A percentile compares a stretch with the other conserved stretches of the same genome.
Evolutionary conservation across 306 rosid species (phyloP).

Genomic region (Clitoria ternatea): DNA sequence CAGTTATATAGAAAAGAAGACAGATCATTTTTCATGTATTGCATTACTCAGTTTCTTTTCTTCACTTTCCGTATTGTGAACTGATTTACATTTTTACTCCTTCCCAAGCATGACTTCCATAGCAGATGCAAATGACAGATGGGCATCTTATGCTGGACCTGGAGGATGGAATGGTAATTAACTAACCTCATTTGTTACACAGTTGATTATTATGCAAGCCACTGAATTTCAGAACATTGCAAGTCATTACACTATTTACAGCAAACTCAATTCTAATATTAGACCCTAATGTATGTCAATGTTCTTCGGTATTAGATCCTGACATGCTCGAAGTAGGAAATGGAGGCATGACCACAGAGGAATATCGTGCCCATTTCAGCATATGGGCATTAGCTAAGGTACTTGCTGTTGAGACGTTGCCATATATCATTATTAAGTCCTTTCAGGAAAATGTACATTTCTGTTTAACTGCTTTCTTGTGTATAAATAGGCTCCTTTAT

Average conservation of each 20-base stretch:
- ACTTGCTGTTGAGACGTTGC: background rate
- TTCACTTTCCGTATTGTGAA: background rate
- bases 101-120: slow-evolving; percentile 43
- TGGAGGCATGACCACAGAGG: slow-evolving; percentile 52
- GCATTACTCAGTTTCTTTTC: background rate
- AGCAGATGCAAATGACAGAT: slow-evolving; percentile 58
- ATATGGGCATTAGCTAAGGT: slow-evolving; percentile 42
- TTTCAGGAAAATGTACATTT: no score
- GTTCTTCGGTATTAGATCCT: slow-evolving; percentile 39
- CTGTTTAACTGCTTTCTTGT: no score
- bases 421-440: no score
- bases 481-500: no score
- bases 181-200: background rate
- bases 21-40: background rate
- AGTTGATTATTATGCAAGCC: background rate
- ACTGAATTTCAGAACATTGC: background rate
- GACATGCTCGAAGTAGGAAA: slow-evolving; percentile 65
- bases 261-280: background rate
- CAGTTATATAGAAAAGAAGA: no score
- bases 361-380: slow-evolving; percentile 52
- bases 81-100: background rate
- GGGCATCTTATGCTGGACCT: slow-evolving; percentile 67
- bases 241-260: no score
- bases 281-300: background rate
- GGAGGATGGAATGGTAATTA: no score